A percentile compares a stretch with the other conserved stretches of the same genome.
Conservation (phyloP, 257 asterid genomes). For the Solanum pimpinellifolium region DNA sequence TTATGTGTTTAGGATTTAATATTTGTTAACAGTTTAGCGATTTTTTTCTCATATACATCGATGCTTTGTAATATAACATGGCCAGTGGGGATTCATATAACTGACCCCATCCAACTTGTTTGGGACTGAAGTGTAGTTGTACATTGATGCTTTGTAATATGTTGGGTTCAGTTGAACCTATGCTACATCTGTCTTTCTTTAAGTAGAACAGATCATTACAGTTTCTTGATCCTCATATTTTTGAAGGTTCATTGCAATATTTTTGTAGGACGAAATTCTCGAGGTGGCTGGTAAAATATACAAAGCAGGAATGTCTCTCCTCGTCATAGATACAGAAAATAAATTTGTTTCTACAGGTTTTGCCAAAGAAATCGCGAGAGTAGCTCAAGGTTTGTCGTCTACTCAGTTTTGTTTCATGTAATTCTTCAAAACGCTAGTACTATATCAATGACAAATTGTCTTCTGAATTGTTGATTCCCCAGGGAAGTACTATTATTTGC, state of each 20-base stretch:
- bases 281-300: slow-evolving; percentile 89
- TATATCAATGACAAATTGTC: background rate
- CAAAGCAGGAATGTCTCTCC: slow-evolving; percentile 68
- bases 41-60: background rate
- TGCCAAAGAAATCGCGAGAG: slow-evolving; percentile 94
- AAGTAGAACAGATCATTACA: background rate
- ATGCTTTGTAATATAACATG: background rate
- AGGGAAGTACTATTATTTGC: slow-evolving; percentile 95
- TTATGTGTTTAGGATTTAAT: background rate
- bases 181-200: background rate
- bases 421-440: background rate
- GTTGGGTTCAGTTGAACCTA: background rate
- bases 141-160: background rate
- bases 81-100: background rate
- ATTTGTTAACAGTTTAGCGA: background rate
- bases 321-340: slow-evolving; percentile 45
- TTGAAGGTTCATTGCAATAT: background rate
- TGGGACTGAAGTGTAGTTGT: background rate
- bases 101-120: background rate
- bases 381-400: slow-evolving; percentile 64
- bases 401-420: background rate
- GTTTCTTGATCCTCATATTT: background rate
- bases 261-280: slow-evolving; percentile 75
- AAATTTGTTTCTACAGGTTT: slow-evolving; percentile 95
- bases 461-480: slow-evolving; percentile 3